Conservation (phyloP, 805 yeast genomes). For the Yamadazyma laniorum region DNA sequence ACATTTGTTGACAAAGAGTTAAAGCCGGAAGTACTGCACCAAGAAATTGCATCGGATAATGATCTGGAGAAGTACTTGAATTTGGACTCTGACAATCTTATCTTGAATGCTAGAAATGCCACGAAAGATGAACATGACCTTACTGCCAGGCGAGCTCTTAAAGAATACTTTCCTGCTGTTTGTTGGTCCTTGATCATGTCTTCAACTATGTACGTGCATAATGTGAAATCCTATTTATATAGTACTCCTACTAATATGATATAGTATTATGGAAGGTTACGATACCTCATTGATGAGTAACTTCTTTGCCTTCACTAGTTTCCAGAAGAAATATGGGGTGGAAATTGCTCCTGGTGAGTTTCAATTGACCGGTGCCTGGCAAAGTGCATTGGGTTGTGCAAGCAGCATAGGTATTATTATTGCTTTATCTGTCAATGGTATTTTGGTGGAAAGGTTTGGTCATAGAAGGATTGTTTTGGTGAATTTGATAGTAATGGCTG, state of each 20-base stretch:
- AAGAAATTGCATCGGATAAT: neutral
- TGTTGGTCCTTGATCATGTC: conserved; percentile 47
- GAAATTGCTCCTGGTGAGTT: conserved; percentile 19
- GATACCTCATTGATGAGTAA: conserved; percentile 34
- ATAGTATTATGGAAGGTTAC: conserved; percentile 33
- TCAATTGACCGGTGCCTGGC: conserved; percentile 26
- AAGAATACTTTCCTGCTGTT: conserved; percentile 34
- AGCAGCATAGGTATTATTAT: conserved; percentile 37
- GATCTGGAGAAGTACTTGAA: neutral
- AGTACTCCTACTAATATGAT: neutral
- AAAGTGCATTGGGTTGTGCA: conserved; percentile 27
- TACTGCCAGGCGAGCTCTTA: conserved; percentile 27
- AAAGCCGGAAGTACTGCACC: neutral
- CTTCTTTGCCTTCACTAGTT: conserved; percentile 32
- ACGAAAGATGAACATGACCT: conserved; percentile 20
- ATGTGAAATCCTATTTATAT: neutral
- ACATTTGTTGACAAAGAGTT: too few relatives aligned
- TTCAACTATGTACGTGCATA: conserved; percentile 25
- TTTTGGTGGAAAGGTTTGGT: conserved; percentile 41
- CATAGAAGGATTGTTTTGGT: conserved; percentile 32
- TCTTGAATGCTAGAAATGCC: conserved; percentile 17
- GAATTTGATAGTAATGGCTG: conserved; percentile 21
- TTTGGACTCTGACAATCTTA: neutral
- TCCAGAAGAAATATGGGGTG: conserved; percentile 33
- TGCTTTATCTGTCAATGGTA: conserved; percentile 43